Conservation (phyloP, 805 yeast genomes). For the Kluyveromyces aestuarii region DNA sequence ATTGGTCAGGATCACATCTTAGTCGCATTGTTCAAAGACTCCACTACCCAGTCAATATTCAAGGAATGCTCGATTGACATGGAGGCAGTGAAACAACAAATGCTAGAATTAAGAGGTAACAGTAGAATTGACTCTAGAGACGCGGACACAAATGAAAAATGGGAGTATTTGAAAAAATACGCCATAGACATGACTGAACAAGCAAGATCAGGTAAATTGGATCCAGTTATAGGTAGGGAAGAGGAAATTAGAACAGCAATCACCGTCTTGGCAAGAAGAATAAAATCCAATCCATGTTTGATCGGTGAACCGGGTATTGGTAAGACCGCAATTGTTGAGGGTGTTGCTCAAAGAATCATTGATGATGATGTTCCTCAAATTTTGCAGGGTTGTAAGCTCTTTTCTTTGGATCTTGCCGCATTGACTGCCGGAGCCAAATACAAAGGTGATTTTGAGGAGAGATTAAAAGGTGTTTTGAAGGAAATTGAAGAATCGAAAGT, state of each 20-base stretch:
- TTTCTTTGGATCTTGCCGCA: slow-evolving; percentile 89
- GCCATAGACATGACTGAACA: slow-evolving; percentile 90
- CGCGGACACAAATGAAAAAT: slow-evolving; percentile 81
- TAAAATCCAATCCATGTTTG: slow-evolving; percentile 91
- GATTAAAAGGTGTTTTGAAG: slow-evolving; percentile 90
- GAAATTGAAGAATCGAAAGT: slow-evolving; percentile 85
- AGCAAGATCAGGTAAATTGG: slow-evolving; percentile 90
- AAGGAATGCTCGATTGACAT: slow-evolving; percentile 62
- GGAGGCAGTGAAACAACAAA: slow-evolving; percentile 69
- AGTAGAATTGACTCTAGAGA: slow-evolving; percentile 87
- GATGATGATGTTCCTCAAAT: slow-evolving; percentile 93
- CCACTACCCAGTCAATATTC: slow-evolving; percentile 57
- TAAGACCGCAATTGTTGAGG: slow-evolving; percentile 96
- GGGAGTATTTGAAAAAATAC: slow-evolving; percentile 80
- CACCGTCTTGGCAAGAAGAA: slow-evolving; percentile 91
- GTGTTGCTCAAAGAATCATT: slow-evolving; percentile 94
- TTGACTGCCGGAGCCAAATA: slow-evolving; percentile 97
- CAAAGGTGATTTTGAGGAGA: slow-evolving; percentile 97
- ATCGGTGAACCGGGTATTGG: slow-evolving; percentile 99
- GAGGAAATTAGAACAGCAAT: slow-evolving; percentile 95
- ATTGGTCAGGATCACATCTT: slow-evolving; percentile 92
- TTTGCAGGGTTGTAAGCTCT: slow-evolving; percentile 69
- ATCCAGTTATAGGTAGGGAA: slow-evolving; percentile 98
- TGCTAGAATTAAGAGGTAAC: slow-evolving; percentile 75
- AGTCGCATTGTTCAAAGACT: slow-evolving; percentile 75